Evolutionary conservation across 345 rosid genomes (phyloP).

Genomic region (Kandelia obovata): DNA sequence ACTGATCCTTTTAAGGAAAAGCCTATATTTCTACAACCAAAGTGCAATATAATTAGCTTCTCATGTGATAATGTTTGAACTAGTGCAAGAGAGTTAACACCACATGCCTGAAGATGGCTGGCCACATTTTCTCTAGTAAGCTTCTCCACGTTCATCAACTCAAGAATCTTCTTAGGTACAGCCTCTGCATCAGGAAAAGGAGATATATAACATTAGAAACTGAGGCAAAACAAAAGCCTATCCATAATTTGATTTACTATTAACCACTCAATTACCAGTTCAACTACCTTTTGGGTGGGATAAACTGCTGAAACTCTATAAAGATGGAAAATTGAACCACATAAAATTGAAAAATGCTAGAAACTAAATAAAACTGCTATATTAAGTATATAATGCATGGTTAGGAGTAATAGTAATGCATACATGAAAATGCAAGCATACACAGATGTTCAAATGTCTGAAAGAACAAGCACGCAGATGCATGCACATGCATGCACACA

Average conservation of each 20-base stretch:
- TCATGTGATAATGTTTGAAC: slow-evolving; percentile 1
- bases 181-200: slow-evolving; percentile 26
- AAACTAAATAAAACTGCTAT: no score
- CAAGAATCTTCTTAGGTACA: slow-evolving; percentile 36
- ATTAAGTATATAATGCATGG: no score
- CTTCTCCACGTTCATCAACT: slow-evolving; percentile 35
- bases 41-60: slow-evolving; percentile 21
- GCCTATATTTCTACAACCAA: slow-evolving; percentile 67
- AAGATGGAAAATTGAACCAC: no score
- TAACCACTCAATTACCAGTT: not conserved
- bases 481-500: no score
- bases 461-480: no score
- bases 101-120: slow-evolving; percentile 33
- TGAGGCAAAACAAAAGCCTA: not conserved
- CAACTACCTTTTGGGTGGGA: not conserved
- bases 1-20: slow-evolving; percentile 69
- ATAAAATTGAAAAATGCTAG: no score
- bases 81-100: not conserved
- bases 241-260: not conserved
- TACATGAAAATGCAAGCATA: no score
- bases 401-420: no score
- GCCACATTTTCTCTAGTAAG: slow-evolving; percentile 38
- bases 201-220: not conserved
- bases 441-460: no score
- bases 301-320: no score